Base-by-base conservation (phyloP, 2,329 filamentous ascomycete genomes). In the Teratosphaeria gauchensis region DNA sequence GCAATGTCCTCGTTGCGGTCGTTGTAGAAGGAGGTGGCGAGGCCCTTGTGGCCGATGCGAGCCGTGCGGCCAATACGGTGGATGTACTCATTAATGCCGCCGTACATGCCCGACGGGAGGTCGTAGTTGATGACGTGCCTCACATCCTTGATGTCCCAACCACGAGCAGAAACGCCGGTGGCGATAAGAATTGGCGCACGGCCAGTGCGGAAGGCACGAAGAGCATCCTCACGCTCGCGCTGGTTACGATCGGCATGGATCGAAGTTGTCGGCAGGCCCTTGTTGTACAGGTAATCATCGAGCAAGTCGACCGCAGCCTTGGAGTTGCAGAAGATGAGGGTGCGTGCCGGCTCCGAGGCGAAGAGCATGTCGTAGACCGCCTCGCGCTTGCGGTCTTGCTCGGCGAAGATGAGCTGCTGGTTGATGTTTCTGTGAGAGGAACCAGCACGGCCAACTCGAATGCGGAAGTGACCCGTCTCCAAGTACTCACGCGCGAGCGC, bases 41-140 rank as follows among this genome's bases (percentile, higher is more conserved):
- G 76, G 19, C 94, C 94, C 52, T 82, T 81, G 65, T 96, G 89
- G 2, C 94, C 94, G 69, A 96, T 96, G 56, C 94, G 90, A 57
- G 89, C 94, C 65, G 94, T 99, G 61, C 94, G 92, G 62, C 94
- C 94, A 70, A 97, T 97, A 12, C 94, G 90, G 70, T 99, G 94
- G 30, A 88, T 85, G 67, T 97, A 99, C 72, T 97, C 94, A 54
- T 89, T 85, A 58, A 96, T 95, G 1, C 92, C 92, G n/a, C 90
- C 91, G 65, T 92, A 82, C 0, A 84, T 78, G 51, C 79, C 75
- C 4, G 80, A 84, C 0, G 92, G 92, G 1, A 97, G 78, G 61
- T 97, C 92, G 66, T 86, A 97, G 75, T 99, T 97, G 80, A 99
- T 87, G 61, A 99, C 88, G 63, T 96, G 90, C 77, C 86, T 84